Conservation (phyloP, 139 green algal genomes). For the Closterium sp. region DNA sequence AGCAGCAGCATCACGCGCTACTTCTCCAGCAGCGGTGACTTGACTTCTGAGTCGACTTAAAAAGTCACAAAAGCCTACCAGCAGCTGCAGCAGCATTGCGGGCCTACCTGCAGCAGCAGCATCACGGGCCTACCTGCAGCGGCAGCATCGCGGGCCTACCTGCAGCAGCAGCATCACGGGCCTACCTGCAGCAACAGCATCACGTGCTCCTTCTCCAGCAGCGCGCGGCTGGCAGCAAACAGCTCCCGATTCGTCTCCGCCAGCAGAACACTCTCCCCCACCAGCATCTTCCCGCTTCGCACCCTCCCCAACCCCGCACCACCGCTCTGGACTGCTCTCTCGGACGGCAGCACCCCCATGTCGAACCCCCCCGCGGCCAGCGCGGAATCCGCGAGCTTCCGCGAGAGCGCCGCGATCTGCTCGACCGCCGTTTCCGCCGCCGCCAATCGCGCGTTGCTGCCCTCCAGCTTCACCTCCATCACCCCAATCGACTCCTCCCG, state of each 20-base stretch:
- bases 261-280: slow-evolving; percentile 27
- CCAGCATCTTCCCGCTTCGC: background rate
- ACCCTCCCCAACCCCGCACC: background rate
- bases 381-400: slow-evolving; percentile 13
- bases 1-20: slow-evolving; percentile 27
- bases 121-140: slow-evolving; percentile 16
- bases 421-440: slow-evolving; percentile 6
- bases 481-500: background rate
- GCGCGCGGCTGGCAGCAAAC: slow-evolving; percentile 27
- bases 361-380: background rate
- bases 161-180: background rate
- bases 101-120: too few species aligned
- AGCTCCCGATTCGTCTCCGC: slow-evolving; percentile 29
- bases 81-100: too few species aligned
- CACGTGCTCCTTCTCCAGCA: slow-evolving; percentile 41
- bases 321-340: background rate
- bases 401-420: slow-evolving; percentile 39
- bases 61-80: too few species aligned
- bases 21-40: slow-evolving; percentile 33
- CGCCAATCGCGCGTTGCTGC: background rate
- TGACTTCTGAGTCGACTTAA: too few species aligned
- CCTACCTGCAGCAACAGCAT: slow-evolving; percentile 18
- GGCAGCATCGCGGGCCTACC: slow-evolving; percentile 10
- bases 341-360: background rate
- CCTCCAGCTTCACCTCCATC: background rate